Base-by-base conservation (phyloP, 495 filamentous ascomycete genomes). In the Aspergillus sclerotiicarbonarius region DNA sequence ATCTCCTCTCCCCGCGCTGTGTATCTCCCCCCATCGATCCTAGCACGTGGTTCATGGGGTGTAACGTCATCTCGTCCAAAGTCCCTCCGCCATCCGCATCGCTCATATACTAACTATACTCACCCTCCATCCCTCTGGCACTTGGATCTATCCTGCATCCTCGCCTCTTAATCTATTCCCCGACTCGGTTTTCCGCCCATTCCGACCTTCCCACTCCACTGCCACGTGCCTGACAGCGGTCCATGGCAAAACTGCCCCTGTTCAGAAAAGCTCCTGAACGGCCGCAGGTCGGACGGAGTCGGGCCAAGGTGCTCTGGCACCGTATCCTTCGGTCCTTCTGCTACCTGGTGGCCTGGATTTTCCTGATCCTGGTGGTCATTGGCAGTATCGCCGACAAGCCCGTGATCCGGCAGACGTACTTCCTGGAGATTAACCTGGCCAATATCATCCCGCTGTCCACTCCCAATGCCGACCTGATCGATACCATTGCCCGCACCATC, bases 401-500 rank as follows among this genome's bases (percentile, higher is more conserved):
- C 12, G 83, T 90, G 18, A 70, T 91, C 16, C 78, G 76, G 39
- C 67, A 78, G 53, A 90, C 89, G 66, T 96, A 89, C 72, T 96
- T 96, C 74, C 84, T 92, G 66, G 85, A 85, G 63, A 82, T 96
- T 56, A 81, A 94, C 73, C 82, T 96, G n/a, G 80, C 86, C 70
- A 81, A 94, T 62, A 88, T 98, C 67, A 86, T 96, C 53, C 90
- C 91, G 0, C 70, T 80, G 8, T 84, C 82, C 6, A 83, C 91
- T 15, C 90, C 90, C 20, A 89, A 92, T 64, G 87, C 85, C 25
- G 75, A 74, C 6, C 77, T 96, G 12, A 88, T 96, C 74, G 96
- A 96, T 74, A 87, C 80, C 53, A 90, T 96, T 56, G 92, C 92
- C n/a, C 89, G 88, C 41, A 87, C 87, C 10, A 81, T 98, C 49